A percentile compares a stretch with the other conserved stretches of the same genome.
Conservation (phyloP, 441 rosid species). For the Breynia disticha region DNA sequence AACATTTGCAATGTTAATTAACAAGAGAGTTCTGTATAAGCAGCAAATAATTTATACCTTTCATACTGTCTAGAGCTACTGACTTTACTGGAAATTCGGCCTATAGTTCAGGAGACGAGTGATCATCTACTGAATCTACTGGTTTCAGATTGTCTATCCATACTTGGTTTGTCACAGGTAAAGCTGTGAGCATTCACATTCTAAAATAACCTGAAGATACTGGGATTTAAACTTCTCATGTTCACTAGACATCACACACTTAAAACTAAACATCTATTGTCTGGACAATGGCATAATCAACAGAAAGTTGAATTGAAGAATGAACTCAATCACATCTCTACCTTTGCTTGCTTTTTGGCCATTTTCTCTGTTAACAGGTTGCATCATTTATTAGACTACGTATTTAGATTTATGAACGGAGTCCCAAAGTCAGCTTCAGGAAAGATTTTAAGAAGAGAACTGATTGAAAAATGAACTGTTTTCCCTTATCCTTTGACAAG, state of each 20-base stretch:
- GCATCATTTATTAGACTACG: slow-evolving; percentile 32
- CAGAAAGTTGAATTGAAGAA: neutral
- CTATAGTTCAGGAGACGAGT: neutral
- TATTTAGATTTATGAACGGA: slow-evolving; percentile 18
- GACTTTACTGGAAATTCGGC: neutral
- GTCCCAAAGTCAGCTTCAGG: slow-evolving; percentile 32
- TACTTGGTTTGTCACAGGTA: slow-evolving; percentile 21
- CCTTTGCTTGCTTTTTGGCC: neutral
- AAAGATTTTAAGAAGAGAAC: slow-evolving; percentile 30
- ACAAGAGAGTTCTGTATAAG: neutral
- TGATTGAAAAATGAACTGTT: slow-evolving; percentile 11
- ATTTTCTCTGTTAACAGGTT: slow-evolving; percentile 18
- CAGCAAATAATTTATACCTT: neutral
- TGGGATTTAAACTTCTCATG: slow-evolving; percentile 22
- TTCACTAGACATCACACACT: slow-evolving; percentile 32
- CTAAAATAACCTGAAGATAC: slow-evolving; percentile 16
- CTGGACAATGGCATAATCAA: too few relatives aligned
- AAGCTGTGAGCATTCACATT: slow-evolving; percentile 49
- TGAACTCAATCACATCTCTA: neutral
- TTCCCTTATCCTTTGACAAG: too few relatives aligned
- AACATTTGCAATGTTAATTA: too few relatives aligned
- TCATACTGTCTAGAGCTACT: neutral
- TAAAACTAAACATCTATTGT: neutral
- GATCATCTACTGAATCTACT: neutral
- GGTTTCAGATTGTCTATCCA: neutral